phyloP scores from a whole-genome alignment of 805 yeast genomes.

The Sugiyamaella smithiae region DNA sequence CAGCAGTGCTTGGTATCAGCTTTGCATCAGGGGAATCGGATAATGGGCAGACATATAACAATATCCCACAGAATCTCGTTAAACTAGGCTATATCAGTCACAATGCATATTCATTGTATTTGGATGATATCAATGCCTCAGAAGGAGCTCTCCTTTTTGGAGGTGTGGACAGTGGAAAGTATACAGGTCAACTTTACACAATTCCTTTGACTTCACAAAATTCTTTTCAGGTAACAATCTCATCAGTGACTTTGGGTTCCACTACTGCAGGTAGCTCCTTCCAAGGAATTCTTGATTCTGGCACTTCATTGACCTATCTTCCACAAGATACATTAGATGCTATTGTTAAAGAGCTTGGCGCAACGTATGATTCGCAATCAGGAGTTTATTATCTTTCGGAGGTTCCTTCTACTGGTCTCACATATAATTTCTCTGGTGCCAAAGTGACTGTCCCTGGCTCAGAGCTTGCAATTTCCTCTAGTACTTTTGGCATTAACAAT shows the following conservation, averaged over 20 bases:
- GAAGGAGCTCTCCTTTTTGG: slow-evolving; percentile 42
- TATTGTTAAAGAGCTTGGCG: slow-evolving; percentile 38
- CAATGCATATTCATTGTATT: slow-evolving; percentile 58
- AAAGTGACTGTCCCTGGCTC: slow-evolving; percentile 23
- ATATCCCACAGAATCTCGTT: slow-evolving; percentile 58
- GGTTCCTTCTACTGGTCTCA: slow-evolving; percentile 1
- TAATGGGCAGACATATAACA: slow-evolving; percentile 42
- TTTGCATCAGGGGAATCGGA: slow-evolving; percentile 27
- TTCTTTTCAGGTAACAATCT: slow-evolving; percentile 7
- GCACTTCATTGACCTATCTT: slow-evolving; percentile 25
- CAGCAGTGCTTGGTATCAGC: slow-evolving; percentile 31
- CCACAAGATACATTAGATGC: slow-evolving; percentile 28
- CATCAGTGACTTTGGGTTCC: slow-evolving; percentile 6
- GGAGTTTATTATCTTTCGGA: neutral
- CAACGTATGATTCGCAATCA: slow-evolving; percentile 34
- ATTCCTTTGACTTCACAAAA: slow-evolving; percentile 37
- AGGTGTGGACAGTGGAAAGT: slow-evolving; percentile 45
- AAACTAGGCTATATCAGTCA: slow-evolving; percentile 52
- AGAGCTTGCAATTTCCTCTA: slow-evolving; percentile 22
- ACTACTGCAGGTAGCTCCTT: neutral
- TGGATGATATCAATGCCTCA: slow-evolving; percentile 40
- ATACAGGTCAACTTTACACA: slow-evolving; percentile 40
- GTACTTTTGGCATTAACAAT: slow-evolving; percentile 17
- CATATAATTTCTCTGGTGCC: slow-evolving; percentile 24
- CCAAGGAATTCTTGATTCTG: slow-evolving; percentile 23